Evolutionary conservation across 257 asterid species (phyloP), one percentile per base, ranked within the genome.

Genomic region (Solanum corneliomulleri): DNA sequence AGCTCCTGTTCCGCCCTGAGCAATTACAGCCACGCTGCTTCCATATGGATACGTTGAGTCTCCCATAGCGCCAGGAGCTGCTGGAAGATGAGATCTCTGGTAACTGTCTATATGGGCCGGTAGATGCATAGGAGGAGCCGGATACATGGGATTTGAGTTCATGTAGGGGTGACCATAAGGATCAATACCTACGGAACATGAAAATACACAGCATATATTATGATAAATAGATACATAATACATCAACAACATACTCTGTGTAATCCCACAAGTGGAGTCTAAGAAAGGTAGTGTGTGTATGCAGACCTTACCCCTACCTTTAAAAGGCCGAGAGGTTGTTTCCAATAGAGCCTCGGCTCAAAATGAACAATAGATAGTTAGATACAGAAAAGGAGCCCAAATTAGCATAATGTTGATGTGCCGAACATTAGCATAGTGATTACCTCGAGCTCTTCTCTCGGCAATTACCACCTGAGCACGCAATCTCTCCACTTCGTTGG

Each of bases 361-460:
- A 64, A 64, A 64, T 25, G 18, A 39, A 86, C 21, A 4, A 45
- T 45, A 78, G 66, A 45, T n/a, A 77, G 62, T 52, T 15, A 52
- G 62, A 52, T 52, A 52, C 60, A 45, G n/a, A 9, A 80, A 37
- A 82, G 85, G 44, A 85, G 52, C 25, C 64, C 13, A 81, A 86
- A 52, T 29, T 25, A 78, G 25, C 41, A 78, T 44, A 78, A 64
- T 29, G 21, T 15, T 77, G 58, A 42, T 42, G 83, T 42, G 62
- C 39, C 37, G 1, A 42, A 76, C n/a, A 78, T 52, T 78, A 80
- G 66, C 33, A 35, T 85, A 83, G 78, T 15, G 83, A 52, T 88
- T 94, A 94, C 99, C 96, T 4, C 56, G 88, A 87, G 92, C 95
- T 87, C 93, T 90, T 86, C 86, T 90, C 93, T 93, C 95, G 23